Base-by-base conservation (phyloP, 2,329 filamentous ascomycete species). In the Aspergillus sp. region DNA sequence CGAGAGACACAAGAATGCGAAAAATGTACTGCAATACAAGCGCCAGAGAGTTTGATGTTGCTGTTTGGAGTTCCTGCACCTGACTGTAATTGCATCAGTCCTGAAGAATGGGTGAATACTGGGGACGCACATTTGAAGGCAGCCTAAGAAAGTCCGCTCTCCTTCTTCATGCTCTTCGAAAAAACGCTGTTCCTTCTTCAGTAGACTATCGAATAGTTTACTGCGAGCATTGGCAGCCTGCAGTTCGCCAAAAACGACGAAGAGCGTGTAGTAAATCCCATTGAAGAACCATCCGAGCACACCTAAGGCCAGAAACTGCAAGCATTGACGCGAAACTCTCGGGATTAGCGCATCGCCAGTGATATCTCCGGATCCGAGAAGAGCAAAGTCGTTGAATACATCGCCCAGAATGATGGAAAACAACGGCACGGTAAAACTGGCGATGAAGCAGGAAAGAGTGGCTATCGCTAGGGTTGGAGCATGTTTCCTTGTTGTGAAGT, bases 161-260 rank as follows among this genome's bases (percentile, higher is more conserved):
- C 93, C 93, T 55, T 90, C 86, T 39, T 84, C 79, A 52, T 87
- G 82, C 17, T 81, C 78, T 70, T 97, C 92, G 68, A 90, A 96
- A 92, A 93, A 98, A 46, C 82, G 80, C 69, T 95, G 84, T 12
- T 93, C 85, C 68, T 88, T 91, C 6, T 78, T 75, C n/a, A 96
- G 70, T 37, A 98, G 76, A 2, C 83, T 83, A 1, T 77, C 66
- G 68, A 96, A 96, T 3, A 95, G 74, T 5, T 75, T 77, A 15
- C 81, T 77, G 5, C 91, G 84, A 6, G 86, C 86, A 47, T 75
- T 84, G 33, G 82, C 84, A 0, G 89, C 91, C 64, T 96, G 91
- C 2, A 91, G 67, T 72, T 97, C 93, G 14, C 93, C 90, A 71
- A 95, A 95, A 0, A 83, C 70, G 31, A 93, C 79, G 86, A 93